Percentiles rank a stretch among this genome's conserved stretches.
Evolutionary conservation across 177 flowering plant genomes (phyloP).

Genomic region (Vitis hybrid): DNA sequence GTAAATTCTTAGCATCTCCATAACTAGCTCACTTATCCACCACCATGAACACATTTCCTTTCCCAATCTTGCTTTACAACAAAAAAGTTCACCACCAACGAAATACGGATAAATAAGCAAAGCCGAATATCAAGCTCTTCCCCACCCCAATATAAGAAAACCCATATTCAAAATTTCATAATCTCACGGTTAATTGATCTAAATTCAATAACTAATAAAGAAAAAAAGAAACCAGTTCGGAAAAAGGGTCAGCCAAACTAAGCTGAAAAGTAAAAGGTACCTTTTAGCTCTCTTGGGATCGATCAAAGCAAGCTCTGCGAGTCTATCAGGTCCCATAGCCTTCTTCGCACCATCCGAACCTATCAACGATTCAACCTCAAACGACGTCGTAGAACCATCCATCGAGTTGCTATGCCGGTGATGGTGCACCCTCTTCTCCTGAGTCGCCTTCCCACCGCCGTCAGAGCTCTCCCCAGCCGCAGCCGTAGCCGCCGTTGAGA

Average conservation of each 20-base stretch:
- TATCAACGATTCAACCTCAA: slow-evolving; percentile 36
- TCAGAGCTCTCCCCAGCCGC: slow-evolving; percentile 23
- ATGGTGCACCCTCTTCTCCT: slow-evolving; percentile 28
- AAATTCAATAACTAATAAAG: neutral
- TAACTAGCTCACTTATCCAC: too few relatives aligned
- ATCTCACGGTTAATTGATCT: neutral
- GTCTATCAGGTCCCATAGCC: slow-evolving; percentile 66
- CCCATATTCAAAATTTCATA: neutral
- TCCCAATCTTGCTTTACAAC: too few relatives aligned
- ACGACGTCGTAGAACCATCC: slow-evolving; percentile 62
- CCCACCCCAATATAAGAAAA: too few relatives aligned
- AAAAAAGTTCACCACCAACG: too few relatives aligned
- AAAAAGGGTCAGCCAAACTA: neutral
- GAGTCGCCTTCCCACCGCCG: slow-evolving; percentile 20
- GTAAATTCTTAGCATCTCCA: too few relatives aligned
- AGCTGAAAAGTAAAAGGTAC: slow-evolving; percentile 23
- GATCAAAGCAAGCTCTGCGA: slow-evolving; percentile 80
- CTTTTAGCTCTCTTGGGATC: slow-evolving; percentile 97
- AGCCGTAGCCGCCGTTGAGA: slow-evolving; percentile 11
- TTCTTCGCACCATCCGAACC: slow-evolving; percentile 66
- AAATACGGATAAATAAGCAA: too few relatives aligned
- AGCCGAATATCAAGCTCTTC: too few relatives aligned
- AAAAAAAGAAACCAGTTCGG: neutral
- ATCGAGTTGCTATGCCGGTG: slow-evolving; percentile 72
- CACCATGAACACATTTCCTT: too few relatives aligned